Evolutionary conservation across 1,139 yeast genomes (phyloP).

Genomic region (Pichia sp.): DNA sequence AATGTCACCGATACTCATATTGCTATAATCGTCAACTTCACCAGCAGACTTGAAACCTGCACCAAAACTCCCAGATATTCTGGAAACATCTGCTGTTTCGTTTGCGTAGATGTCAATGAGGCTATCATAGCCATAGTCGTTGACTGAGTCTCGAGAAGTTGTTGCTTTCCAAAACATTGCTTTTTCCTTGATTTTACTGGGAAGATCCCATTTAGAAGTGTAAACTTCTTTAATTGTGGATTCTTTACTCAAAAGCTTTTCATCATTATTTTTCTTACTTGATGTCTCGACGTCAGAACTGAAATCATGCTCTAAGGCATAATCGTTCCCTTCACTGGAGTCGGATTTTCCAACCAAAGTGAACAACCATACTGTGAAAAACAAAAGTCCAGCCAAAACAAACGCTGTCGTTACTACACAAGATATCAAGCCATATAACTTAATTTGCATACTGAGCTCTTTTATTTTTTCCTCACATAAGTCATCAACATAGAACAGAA

Average conservation of each 20-base stretch:
- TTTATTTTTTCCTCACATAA: slow-evolving; percentile 12
- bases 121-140: slow-evolving; percentile 3
- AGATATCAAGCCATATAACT: slow-evolving; percentile 8
- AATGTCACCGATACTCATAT: background rate
- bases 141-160: background rate
- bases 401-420: background rate
- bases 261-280: background rate
- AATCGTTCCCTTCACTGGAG: background rate
- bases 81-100: background rate
- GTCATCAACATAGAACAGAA: slow-evolving; percentile 13
- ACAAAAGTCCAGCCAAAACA: background rate
- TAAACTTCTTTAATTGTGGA: background rate
- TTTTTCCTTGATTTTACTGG: slow-evolving; percentile 7
- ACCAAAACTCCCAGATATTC: background rate
- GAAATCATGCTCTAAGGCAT: background rate
- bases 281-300: background rate
- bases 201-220: slow-evolving; percentile 5
- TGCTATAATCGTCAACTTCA: background rate
- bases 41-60: background rate
- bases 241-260: background rate
- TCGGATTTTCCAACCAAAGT: background rate
- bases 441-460: slow-evolving; percentile 6
- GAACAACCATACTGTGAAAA: slow-evolving; percentile 1
- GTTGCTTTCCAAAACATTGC: slow-evolving; percentile 7
- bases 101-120: slow-evolving; percentile 4